Evolutionary conservation across 495 filamentous ascomycete species (phyloP).

Genomic region (Aspergillus biplanus): DNA sequence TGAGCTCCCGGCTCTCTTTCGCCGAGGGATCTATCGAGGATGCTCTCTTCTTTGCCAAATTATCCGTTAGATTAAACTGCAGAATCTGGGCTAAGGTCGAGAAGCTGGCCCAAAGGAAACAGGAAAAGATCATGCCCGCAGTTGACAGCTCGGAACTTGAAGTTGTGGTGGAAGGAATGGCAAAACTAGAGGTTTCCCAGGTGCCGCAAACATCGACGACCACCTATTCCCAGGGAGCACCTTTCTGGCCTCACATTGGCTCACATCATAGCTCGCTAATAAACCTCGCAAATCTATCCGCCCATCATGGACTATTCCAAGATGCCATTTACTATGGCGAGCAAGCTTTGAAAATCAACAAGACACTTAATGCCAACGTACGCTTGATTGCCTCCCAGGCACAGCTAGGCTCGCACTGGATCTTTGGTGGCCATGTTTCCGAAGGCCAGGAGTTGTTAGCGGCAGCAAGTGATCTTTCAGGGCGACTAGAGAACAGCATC

Average conservation of each 20-base stretch:
- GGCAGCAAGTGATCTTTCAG: conserved; percentile 48
- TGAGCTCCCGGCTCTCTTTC: conserved; percentile 67
- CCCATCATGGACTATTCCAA: conserved; percentile 81
- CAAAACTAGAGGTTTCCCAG: conserved; percentile 46
- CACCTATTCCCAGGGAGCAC: conserved; percentile 57
- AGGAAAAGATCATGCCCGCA: conserved; percentile 31
- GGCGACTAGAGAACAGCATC: conserved; percentile 47
- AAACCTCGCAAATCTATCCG: conserved; percentile 74
- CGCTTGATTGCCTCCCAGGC: conserved; percentile 56
- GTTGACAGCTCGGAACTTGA: conserved; percentile 41
- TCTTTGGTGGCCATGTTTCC: conserved; percentile 61
- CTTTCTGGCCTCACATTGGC: conserved; percentile 80
- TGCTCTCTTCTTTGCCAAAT: conserved; percentile 67
- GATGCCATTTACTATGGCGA: conserved; percentile 91
- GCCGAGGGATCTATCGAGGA: conserved; percentile 64
- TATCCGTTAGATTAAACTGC: conserved; percentile 66
- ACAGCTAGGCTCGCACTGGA: conserved; percentile 65
- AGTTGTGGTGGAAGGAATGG: conserved; percentile 46
- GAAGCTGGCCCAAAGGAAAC: conserved; percentile 44
- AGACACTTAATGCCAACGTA: conserved; percentile 63
- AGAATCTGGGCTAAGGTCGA: conserved; percentile 74
- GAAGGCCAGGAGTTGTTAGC: conserved; percentile 65
- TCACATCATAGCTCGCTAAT: conserved; percentile 69
- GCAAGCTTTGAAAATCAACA: conserved; percentile 78
- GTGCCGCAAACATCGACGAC: conserved; percentile 30